Conservation (phyloP, 2,329 filamentous ascomycete species). For the Sarocladium strictum region DNA sequence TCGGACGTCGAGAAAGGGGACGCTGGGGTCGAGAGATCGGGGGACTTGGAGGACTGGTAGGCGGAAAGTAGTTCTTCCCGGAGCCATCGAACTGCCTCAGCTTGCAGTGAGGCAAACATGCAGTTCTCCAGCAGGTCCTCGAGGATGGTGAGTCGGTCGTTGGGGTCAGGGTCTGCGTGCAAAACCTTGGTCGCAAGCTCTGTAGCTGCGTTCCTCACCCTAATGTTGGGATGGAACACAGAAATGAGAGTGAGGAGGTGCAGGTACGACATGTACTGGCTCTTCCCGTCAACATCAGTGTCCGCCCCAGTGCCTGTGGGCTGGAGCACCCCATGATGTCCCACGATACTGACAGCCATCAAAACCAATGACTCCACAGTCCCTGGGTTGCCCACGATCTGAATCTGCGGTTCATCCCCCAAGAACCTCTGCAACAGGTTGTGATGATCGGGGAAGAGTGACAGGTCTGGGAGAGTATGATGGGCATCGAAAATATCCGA, state of each 20-base stretch:
- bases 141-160: constrained; percentile 54
- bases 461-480: constrained; percentile 44
- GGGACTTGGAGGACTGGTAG: constrained; percentile 21
- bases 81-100: constrained; percentile 57
- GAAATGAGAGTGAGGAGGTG: constrained; percentile 52
- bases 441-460: constrained; percentile 56
- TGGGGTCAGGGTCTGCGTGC: constrained; percentile 54
- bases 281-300: constrained; percentile 1
- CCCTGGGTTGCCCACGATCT: constrained; percentile 43
- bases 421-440: constrained; percentile 48
- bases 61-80: constrained; percentile 55
- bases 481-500: constrained; percentile 54
- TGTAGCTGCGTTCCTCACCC: constrained; percentile 49
- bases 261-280: constrained; percentile 53
- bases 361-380: constrained; percentile 54
- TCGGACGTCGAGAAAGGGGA: constrained; percentile 43
- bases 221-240: constrained; percentile 49
- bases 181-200: constrained; percentile 47
- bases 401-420: constrained; percentile 37
- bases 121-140: constrained; percentile 62
- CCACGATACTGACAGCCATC: constrained; percentile 53
- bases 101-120: constrained; percentile 56
- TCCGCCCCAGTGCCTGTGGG: constrained; percentile 20
- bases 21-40: background rate
- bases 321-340: constrained; percentile 33